A percentile compares a stretch with the other conserved stretches of the same genome.
These are phyloP conservation scores for Sporothrix pallida DNA, from an alignment of 2,329 filamentous ascomycete species.

Conservation along the genomic window DNA sequence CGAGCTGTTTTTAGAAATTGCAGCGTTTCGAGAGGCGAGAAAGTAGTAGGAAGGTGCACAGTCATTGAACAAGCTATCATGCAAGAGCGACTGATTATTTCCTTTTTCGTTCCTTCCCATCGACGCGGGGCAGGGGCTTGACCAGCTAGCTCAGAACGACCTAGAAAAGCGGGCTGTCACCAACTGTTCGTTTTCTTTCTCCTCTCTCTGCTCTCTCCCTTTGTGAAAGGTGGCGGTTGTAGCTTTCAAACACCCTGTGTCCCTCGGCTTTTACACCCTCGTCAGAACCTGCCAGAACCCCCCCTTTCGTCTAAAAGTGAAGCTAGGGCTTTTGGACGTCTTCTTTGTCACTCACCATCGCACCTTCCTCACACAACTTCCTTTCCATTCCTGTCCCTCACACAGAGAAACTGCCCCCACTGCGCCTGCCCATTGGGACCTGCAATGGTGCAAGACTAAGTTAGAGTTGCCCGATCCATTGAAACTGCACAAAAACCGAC, in stretches of 20 bases:
- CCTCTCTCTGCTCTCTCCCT: not conserved
- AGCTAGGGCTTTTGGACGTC: not conserved
- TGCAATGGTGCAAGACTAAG: conserved; percentile 15
- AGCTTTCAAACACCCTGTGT: not conserved
- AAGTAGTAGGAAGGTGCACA: not conserved
- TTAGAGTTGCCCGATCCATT: not conserved
- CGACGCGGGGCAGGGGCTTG: not conserved
- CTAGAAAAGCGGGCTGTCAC: not conserved
- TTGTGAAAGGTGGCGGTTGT: not conserved
- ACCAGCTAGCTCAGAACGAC: not conserved
- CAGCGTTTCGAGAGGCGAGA: not conserved
- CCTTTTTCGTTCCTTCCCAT: not conserved
- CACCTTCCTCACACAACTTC: not conserved
- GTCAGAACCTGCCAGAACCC: conserved; percentile 27
- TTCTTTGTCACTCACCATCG: not conserved
- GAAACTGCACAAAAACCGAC: not conserved
- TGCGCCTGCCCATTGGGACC: not conserved
- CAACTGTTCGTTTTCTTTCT: not conserved
- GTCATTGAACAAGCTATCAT: not conserved
- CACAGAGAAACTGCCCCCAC: not conserved
- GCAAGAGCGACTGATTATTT: not conserved
- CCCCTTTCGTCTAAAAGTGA: conserved; percentile 15
- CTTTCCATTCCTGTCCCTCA: too few species aligned
- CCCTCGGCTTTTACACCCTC: conserved; percentile 6
- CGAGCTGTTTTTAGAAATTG: not conserved